Evolutionary conservation across 345 rosid genomes (phyloP).

Genomic region (Litchi chinensis): DNA sequence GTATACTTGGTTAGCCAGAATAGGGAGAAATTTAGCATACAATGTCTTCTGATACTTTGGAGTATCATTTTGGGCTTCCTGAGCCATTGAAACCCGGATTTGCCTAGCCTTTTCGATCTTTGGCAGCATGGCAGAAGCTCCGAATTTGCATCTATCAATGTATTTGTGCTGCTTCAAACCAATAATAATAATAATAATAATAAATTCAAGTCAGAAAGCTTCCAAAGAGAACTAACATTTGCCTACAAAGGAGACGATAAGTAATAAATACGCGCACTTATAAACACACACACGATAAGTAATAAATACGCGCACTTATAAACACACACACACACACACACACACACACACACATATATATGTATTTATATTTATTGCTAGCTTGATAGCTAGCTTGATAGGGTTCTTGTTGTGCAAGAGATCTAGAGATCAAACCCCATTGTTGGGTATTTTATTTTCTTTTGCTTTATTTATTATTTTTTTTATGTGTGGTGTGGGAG

Average conservation of each 20-base stretch:
- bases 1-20: background rate
- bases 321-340: too few species aligned
- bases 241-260: background rate
- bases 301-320: too few species aligned
- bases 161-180: constrained; percentile 77
- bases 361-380: too few species aligned
- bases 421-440: background rate
- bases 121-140: constrained; percentile 88
- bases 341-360: background rate
- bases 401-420: background rate
- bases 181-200: constrained; percentile 32
- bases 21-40: constrained; percentile 38
- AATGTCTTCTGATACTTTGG: constrained; percentile 43
- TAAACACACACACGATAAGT: background rate
- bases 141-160: constrained; percentile 83
- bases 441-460: background rate
- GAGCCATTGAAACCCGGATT: constrained; percentile 59
- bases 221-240: background rate
- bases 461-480: background rate
- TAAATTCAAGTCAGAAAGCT: constrained; percentile 26
- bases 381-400: too few species aligned
- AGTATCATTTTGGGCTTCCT: constrained; percentile 55
- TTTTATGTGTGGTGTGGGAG: background rate
- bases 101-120: constrained; percentile 90
- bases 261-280: too few species aligned